Conservation (phyloP, 768 basidiomycete genomes). For the Suillus cothurnatus region DNA sequence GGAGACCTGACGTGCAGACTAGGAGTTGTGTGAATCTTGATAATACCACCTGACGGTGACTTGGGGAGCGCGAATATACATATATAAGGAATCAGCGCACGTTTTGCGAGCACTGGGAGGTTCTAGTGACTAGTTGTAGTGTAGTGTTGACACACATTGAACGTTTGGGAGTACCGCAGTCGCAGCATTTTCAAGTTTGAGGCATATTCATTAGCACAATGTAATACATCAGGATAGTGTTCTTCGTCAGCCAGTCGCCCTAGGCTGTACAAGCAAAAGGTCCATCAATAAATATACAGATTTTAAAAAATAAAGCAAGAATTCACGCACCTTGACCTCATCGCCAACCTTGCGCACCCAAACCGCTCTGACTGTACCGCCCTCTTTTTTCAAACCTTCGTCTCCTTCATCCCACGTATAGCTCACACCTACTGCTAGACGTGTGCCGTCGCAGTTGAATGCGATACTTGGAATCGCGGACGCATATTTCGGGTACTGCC, state of each 20-base stretch:
- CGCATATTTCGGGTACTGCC: slow-evolving; percentile 83
- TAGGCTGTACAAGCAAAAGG: slow-evolving; percentile 18
- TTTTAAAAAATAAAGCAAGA: background rate
- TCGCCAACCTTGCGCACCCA: slow-evolving; percentile 69
- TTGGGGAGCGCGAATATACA: no score
- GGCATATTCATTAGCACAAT: background rate
- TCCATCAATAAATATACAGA: background rate
- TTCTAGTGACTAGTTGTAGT: no score
- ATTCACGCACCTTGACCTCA: slow-evolving; percentile 66
- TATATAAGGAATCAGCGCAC: no score
- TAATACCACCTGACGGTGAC: no score
- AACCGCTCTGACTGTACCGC: slow-evolving; percentile 51
- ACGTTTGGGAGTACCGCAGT: no score
- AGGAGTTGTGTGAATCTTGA: no score
- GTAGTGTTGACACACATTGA: no score
- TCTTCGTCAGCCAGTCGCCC: slow-evolving; percentile 3
- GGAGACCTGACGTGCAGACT: no score
- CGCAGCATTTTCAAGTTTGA: no score
- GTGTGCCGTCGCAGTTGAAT: slow-evolving; percentile 83
- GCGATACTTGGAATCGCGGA: slow-evolving; percentile 76
- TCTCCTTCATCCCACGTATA: slow-evolving; percentile 93
- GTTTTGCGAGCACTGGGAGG: no score
- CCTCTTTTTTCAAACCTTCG: slow-evolving; percentile 63
- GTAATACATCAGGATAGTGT: background rate
- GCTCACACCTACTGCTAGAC: slow-evolving; percentile 80